phyloP scores from a whole-genome alignment of 2,329 filamentous ascomycete genomes.

The Arthrinium puccinioides region DNA sequence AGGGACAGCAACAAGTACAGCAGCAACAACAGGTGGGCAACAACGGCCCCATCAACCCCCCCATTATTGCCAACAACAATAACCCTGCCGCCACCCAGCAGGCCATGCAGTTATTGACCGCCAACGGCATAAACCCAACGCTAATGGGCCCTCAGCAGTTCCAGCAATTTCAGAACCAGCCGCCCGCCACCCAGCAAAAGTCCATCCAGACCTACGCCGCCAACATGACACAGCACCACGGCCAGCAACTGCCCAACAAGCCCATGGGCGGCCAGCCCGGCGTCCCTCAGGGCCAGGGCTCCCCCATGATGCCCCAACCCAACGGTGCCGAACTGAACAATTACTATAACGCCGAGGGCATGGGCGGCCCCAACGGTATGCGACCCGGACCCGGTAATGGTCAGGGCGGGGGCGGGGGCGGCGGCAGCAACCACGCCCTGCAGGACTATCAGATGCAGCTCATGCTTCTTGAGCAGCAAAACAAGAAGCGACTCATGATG shows the following conservation, averaged over 20 bases:
- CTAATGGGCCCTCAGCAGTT: conserved; percentile 72
- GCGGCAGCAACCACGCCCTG: conserved; percentile 67
- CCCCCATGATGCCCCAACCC: conserved; percentile 71
- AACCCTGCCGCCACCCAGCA: conserved; percentile 15
- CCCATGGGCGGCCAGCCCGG: not conserved
- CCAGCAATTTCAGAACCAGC: conserved; percentile 49
- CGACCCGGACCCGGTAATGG: conserved; percentile 41
- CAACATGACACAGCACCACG: conserved; percentile 76
- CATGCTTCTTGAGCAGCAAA: conserved; percentile 81
- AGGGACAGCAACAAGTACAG: no score
- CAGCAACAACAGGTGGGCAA: conserved; percentile 62
- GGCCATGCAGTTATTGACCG: conserved; percentile 54
- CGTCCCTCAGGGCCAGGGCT: conserved; percentile 53
- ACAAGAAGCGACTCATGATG: conserved; percentile 81
- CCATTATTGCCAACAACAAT: no score
- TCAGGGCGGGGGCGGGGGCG: conserved; percentile 46
- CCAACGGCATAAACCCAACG: conserved; percentile 69
- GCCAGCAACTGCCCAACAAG: conserved; percentile 53
- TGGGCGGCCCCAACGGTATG: conserved; percentile 51
- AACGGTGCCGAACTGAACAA: conserved; percentile 51
- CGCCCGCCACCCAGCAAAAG: conserved; percentile 64
- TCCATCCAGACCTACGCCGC: conserved; percentile 82
- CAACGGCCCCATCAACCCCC: no score
- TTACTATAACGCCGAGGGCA: conserved; percentile 58
- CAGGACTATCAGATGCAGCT: conserved; percentile 88